Evolutionary conservation across 306 rosid species (phyloP).

Genomic region (Cucurbita maxima): DNA sequence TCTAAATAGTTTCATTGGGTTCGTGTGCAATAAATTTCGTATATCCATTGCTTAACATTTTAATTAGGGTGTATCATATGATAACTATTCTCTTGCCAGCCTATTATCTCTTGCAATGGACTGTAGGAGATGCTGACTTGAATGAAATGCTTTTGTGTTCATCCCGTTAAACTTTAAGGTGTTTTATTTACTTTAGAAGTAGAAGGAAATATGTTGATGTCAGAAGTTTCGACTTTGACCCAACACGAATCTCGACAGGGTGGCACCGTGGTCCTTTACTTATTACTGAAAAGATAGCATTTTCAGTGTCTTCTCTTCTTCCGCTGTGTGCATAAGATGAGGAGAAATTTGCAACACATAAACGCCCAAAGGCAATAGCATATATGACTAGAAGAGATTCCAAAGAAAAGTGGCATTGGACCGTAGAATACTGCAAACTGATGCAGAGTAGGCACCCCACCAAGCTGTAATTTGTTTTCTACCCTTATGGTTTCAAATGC

Average conservation of each 20-base stretch:
- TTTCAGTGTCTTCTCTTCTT: not conserved
- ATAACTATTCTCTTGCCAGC: not conserved
- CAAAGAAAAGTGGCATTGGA: not conserved
- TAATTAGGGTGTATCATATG: not conserved
- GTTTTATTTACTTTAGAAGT: not conserved
- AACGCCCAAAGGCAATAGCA: not conserved
- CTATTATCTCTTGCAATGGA: not conserved
- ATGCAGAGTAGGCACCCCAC: not conserved
- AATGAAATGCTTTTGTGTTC: not conserved
- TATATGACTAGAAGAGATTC: not conserved
- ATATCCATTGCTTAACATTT: not conserved
- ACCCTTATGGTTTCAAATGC: not conserved
- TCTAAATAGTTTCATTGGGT: not conserved
- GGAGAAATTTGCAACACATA: not conserved
- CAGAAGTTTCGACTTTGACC: not conserved
- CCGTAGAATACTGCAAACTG: not conserved
- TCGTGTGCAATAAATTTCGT: not conserved
- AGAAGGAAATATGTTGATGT: not conserved
- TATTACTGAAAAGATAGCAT: not conserved
- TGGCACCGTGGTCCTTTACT: not conserved
- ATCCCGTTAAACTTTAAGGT: not conserved
- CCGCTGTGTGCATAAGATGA: not conserved
- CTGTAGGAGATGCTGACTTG: not conserved
- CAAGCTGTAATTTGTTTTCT: constrained; percentile 6
- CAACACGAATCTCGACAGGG: not conserved